Evolutionary conservation across 192 early-diverging fungal species (phyloP), one percentile per base, ranked within the genome.

Genomic region (Mortierella hygrophila): DNA sequence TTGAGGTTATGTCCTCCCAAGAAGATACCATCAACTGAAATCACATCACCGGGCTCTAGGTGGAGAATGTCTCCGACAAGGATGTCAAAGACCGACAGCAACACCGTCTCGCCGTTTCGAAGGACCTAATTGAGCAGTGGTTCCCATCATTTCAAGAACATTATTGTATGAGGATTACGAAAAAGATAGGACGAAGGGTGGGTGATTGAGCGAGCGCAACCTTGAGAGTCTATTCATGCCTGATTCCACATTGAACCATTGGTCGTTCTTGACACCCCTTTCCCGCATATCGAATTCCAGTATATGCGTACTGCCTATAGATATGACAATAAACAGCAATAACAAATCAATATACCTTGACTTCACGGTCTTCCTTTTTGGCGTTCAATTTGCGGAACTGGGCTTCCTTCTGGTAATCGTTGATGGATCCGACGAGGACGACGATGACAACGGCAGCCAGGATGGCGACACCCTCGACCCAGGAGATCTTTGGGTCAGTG

Each of bases 11-110:
- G 96, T 8, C 94, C 94, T 20, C 91, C 89, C 38, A 99, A 75
- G 32, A 97, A 93, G 38, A 99, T 89, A 38, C 95, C 99, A 82
- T 99, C 99, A 7, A 95, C 97, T 49, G 97, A 93, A 63, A 98
- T 90, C 37, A 99, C 94, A 85, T 99, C 99, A 54, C 99, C 99
- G 6, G 96, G 95, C 84, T 97, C 95, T 9, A 99, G 81, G 55
- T 93, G 87, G 75, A 96, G 84, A 54, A 99, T 91, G 82, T 99
- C 99, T 32, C 99, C 99, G 18, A 98, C 97, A 54, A 97, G 88
- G 1, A 99, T 87, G 78, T 96, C 94, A 80, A 92, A 91, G 20
- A 95, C 93, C 2, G 95, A 96, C 4, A 99, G 86, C 35, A 96
- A 79, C 29, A 88, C 78, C 74, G 90, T 93, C 44, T 89, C 89